A percentile compares a stretch with the other conserved stretches of the same genome.
phyloP scores from a whole-genome alignment of 1,139 yeast genomes.

The Geotrichum restrictum region DNA sequence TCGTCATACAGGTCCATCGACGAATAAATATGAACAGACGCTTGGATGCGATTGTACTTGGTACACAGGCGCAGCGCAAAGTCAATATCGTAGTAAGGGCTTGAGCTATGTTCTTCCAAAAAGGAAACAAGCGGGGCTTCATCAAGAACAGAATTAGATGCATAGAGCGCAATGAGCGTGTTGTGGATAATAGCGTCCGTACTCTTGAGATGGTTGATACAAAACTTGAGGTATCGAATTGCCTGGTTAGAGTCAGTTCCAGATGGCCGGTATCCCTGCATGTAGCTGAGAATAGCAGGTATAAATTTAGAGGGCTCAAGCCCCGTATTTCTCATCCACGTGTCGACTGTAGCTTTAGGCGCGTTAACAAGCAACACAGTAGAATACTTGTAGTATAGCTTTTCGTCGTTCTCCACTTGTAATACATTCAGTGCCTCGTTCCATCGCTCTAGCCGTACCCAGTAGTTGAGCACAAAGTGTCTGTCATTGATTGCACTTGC shows the following conservation, averaged over 20 bases:
- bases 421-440: slow-evolving; percentile 60
- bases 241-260: slow-evolving; percentile 54
- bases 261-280: slow-evolving; percentile 32
- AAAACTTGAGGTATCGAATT: slow-evolving; percentile 57
- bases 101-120: slow-evolving; percentile 40
- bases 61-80: slow-evolving; percentile 73
- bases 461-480: slow-evolving; percentile 62
- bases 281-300: slow-evolving; percentile 69
- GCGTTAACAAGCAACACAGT: slow-evolving; percentile 63
- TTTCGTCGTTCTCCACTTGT: slow-evolving; percentile 48
- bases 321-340: slow-evolving; percentile 63
- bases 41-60: slow-evolving; percentile 52
- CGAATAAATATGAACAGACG: slow-evolving; percentile 70
- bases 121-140: slow-evolving; percentile 49
- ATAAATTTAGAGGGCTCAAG: slow-evolving; percentile 59
- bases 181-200: slow-evolving; percentile 60
- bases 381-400: slow-evolving; percentile 60
- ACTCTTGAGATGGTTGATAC: slow-evolving; percentile 51
- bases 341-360: slow-evolving; percentile 67
- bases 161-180: slow-evolving; percentile 65
- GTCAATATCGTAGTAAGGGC: slow-evolving; percentile 56
- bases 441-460: slow-evolving; percentile 73
- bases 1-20: slow-evolving; percentile 68
- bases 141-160: slow-evolving; percentile 49
- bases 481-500: slow-evolving; percentile 69